phyloP scores from a whole-genome alignment of 257 asterid genomes.

The Gentiana straminea region DNA sequence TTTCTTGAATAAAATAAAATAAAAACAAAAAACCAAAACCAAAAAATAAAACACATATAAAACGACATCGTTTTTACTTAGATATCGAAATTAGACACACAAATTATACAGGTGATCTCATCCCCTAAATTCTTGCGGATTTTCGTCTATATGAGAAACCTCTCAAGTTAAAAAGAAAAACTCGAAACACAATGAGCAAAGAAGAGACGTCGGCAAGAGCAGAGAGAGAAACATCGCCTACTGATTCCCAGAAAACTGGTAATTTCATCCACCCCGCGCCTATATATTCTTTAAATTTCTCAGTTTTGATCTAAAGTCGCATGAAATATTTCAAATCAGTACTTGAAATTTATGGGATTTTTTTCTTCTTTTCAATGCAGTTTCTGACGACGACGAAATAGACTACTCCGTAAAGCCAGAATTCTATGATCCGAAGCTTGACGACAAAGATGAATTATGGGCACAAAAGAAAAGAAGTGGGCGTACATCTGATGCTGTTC shows the following conservation, averaged over 20 bases:
- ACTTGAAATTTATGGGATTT: not conserved
- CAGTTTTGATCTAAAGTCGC: not conserved
- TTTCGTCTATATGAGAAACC: too few relatives aligned
- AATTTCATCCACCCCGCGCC: not conserved
- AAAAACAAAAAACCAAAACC: too few relatives aligned
- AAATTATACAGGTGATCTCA: too few relatives aligned
- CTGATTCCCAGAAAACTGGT: constrained; percentile 22
- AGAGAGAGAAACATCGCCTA: constrained; percentile 9
- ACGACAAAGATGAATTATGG: constrained; percentile 69
- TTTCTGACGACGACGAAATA: constrained; percentile 87
- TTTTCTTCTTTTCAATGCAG: constrained; percentile 20
- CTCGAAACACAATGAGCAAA: not conserved
- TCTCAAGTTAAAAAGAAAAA: too few relatives aligned
- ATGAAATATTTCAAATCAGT: not conserved
- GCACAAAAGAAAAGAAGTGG: constrained; percentile 59
- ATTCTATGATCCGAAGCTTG: constrained; percentile 64
- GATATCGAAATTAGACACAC: too few relatives aligned
- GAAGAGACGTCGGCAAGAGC: constrained; percentile 2
- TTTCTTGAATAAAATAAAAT: too few relatives aligned
- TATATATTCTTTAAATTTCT: not conserved
- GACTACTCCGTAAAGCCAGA: constrained; percentile 78
- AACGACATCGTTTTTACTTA: too few relatives aligned
- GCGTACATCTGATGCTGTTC: constrained; percentile 67
- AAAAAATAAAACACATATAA: too few relatives aligned
- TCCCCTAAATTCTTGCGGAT: too few relatives aligned